Conservation (phyloP, 2,329 filamentous ascomycete species). For the Neofusicoccum kwambonambiense region DNA sequence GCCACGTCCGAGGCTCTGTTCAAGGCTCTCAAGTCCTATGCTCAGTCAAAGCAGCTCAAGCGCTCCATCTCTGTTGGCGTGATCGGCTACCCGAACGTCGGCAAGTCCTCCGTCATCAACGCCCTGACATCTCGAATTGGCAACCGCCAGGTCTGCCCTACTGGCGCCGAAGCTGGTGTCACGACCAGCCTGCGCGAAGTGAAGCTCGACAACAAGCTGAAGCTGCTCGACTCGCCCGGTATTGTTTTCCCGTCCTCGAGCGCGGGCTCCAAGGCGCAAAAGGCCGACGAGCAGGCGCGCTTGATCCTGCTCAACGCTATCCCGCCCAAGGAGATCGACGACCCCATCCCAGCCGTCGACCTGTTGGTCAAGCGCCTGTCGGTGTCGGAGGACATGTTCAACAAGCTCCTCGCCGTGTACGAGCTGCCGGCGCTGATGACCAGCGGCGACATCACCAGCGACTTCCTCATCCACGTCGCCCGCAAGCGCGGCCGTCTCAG, state of each 20-base stretch:
- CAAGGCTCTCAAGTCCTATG: slow-evolving; percentile 85
- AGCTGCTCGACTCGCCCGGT: slow-evolving; percentile 88
- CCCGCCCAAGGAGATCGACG: slow-evolving; percentile 89
- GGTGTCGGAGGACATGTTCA: slow-evolving; percentile 67
- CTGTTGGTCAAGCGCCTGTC: slow-evolving; percentile 81
- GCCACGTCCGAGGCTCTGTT: slow-evolving; percentile 83
- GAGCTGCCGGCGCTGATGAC: slow-evolving; percentile 74
- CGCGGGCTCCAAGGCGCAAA: slow-evolving; percentile 41
- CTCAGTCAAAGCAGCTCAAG: slow-evolving; percentile 79
- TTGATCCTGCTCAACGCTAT: slow-evolving; percentile 87
- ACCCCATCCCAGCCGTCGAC: slow-evolving; percentile 82
- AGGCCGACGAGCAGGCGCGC: slow-evolving; percentile 74
- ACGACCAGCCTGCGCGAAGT: slow-evolving; percentile 85
- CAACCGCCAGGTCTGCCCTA: slow-evolving; percentile 73
- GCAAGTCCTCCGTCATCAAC: slow-evolving; percentile 96
- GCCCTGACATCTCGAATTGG: slow-evolving; percentile 77
- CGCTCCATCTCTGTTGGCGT: slow-evolving; percentile 87
- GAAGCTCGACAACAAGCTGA: slow-evolving; percentile 93
- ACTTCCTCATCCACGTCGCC: slow-evolving; percentile 93
- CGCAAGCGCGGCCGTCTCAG: slow-evolving; percentile 87
- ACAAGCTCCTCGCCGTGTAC: slow-evolving; percentile 81
- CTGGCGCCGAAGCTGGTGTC: slow-evolving; percentile 87
- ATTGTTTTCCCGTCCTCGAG: slow-evolving; percentile 82
- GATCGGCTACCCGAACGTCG: slow-evolving; percentile 93
- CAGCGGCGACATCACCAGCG: slow-evolving; percentile 75